Evolutionary conservation across 495 filamentous ascomycete genomes (phyloP).

Genomic region (Darksidea phi): DNA sequence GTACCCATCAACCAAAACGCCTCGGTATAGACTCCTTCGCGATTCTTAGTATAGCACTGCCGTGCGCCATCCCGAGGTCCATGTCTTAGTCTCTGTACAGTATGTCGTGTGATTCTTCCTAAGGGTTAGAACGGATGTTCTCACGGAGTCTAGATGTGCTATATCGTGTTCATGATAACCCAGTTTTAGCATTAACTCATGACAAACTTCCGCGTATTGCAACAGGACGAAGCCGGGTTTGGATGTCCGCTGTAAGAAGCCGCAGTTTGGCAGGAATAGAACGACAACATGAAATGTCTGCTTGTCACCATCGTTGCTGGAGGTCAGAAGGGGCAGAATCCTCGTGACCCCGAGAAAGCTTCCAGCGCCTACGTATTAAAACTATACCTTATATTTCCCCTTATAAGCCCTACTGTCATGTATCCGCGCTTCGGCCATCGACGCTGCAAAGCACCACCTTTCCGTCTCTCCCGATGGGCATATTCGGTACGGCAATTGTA

Average conservation of each 20-base stretch:
- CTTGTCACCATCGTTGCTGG: slow-evolving; percentile 38
- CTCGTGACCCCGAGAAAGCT: slow-evolving; percentile 65
- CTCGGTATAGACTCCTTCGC: too few species aligned
- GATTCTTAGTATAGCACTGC: too few species aligned
- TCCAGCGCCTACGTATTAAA: slow-evolving; percentile 71
- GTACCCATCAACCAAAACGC: too few species aligned
- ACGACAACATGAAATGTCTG: slow-evolving; percentile 67
- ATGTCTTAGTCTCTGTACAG: too few species aligned
- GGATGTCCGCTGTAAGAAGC: slow-evolving; percentile 58
- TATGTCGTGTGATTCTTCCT: too few species aligned
- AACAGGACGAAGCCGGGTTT: slow-evolving; percentile 55
- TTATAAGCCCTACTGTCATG: too few species aligned
- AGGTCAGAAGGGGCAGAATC: slow-evolving; percentile 57
- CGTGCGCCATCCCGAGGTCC: too few species aligned
- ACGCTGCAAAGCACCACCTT: too few species aligned
- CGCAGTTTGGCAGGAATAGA: slow-evolving; percentile 69
- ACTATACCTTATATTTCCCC: too few species aligned
- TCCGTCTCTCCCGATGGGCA: too few species aligned
- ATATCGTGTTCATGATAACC: slow-evolving; percentile 63
- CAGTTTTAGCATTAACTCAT: slow-evolving; percentile 66
- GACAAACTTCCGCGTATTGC: slow-evolving; percentile 61
- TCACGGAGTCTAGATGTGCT: not conserved
- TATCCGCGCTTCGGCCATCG: too few species aligned
- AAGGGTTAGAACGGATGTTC: not conserved
- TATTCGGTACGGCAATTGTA: too few species aligned